Percentiles rank a stretch among this genome's conserved stretches.
Conservation (phyloP, 1,284 basidiomycete species). For the Ganoderma multipileum region DNA sequence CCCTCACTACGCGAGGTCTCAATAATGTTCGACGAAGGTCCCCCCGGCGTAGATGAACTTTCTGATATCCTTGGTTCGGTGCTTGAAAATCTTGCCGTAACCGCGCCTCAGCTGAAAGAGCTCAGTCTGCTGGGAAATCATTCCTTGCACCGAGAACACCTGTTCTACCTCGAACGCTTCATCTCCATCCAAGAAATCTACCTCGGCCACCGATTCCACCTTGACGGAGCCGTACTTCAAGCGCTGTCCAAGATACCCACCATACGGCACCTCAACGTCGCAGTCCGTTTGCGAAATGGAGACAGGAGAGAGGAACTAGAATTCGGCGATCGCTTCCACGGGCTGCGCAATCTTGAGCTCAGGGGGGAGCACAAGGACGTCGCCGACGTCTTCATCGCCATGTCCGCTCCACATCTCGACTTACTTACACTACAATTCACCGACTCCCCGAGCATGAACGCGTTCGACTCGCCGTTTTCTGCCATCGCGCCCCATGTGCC, state of each 20-base stretch:
- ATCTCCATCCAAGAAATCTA: neutral
- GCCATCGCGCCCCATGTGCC: neutral
- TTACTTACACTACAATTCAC: neutral
- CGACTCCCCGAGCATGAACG: neutral
- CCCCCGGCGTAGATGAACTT: neutral
- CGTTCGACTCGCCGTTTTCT: neutral
- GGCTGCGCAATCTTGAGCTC: neutral
- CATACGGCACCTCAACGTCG: neutral
- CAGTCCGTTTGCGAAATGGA: neutral
- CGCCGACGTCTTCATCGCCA: neutral
- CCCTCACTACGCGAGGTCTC: neutral
- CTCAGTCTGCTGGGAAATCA: neutral
- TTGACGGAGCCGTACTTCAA: neutral
- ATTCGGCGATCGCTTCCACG: neutral
- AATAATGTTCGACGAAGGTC: neutral
- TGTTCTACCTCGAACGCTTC: neutral
- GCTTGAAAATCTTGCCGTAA: neutral
- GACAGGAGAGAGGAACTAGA: neutral
- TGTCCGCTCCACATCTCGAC: neutral
- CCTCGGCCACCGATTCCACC: neutral
- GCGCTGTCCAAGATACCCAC: neutral
- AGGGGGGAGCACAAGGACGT: neutral
- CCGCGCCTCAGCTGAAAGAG: neutral
- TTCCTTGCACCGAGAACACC: neutral
- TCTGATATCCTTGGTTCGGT: neutral